A percentile compares a stretch with the other conserved stretches of the same genome.
Conservation (phyloP, 306 rosid genomes). For the Medicago arabica region DNA sequence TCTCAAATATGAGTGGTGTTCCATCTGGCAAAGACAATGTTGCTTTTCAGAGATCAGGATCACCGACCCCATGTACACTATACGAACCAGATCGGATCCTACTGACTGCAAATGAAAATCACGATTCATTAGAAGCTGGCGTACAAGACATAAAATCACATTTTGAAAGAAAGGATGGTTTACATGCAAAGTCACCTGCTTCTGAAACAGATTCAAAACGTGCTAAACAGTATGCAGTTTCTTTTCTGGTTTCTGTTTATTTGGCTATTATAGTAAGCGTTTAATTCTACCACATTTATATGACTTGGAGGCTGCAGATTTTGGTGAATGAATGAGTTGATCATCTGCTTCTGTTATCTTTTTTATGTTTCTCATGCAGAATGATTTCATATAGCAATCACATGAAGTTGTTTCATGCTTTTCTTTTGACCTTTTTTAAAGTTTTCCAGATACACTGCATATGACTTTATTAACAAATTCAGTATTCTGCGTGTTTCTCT, state of each 20-base stretch:
- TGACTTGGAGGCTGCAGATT: slow-evolving; percentile 29
- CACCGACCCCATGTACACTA: slow-evolving; percentile 49
- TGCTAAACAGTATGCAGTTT: slow-evolving; percentile 86
- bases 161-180: slow-evolving; percentile 74
- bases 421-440: slow-evolving; percentile 25
- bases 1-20: slow-evolving; percentile 56
- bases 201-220: slow-evolving; percentile 93
- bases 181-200: slow-evolving; percentile 62
- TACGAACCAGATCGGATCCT: slow-evolving; percentile 73
- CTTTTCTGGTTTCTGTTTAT: slow-evolving; percentile 36
- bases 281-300: slow-evolving; percentile 13
- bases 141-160: slow-evolving; percentile 63
- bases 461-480: slow-evolving; percentile 16
- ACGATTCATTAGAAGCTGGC: slow-evolving; percentile 63
- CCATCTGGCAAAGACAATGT: slow-evolving; percentile 65
- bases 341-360: slow-evolving; percentile 26
- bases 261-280: slow-evolving; percentile 29
- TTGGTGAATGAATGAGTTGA: slow-evolving; percentile 40
- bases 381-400: slow-evolving; percentile 28
- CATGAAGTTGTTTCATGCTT: slow-evolving; percentile 10
- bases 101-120: slow-evolving; percentile 61
- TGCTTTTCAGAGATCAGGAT: slow-evolving; percentile 67
- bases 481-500: not conserved
- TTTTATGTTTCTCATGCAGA: slow-evolving; percentile 10
- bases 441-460: not conserved